A percentile compares a stretch with the other conserved stretches of the same genome.
phyloP scores from a whole-genome alignment of 2,329 filamentous ascomycete species.

The Fusarium cicatricum region DNA sequence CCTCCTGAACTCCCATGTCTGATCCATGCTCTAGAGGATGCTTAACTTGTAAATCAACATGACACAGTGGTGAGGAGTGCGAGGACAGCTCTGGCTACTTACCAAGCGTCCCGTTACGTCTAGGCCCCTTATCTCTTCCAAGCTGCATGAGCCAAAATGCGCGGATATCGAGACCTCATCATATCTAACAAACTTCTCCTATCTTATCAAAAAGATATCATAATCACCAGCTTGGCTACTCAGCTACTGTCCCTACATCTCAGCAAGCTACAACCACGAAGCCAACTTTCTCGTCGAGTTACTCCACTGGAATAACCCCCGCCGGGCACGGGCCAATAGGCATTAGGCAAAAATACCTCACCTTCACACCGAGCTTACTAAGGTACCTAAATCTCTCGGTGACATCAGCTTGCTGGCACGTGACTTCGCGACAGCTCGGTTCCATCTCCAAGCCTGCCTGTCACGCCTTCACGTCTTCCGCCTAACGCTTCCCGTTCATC shows the following conservation, averaged over 20 bases:
- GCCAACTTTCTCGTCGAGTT: too few species aligned
- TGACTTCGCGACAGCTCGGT: slow-evolving; percentile 44
- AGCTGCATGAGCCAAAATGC: too few species aligned
- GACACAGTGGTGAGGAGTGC: too few species aligned
- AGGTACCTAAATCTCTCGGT: slow-evolving; percentile 4
- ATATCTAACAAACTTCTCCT: background rate
- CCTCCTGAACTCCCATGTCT: too few species aligned
- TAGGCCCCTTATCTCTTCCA: too few species aligned
- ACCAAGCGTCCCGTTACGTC: too few species aligned
- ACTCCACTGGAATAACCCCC: background rate
- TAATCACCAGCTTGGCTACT: background rate
- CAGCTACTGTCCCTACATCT: too few species aligned
- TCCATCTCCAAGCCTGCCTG: slow-evolving; percentile 30
- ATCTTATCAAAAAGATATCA: background rate
- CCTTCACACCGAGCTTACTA: slow-evolving; percentile 9
- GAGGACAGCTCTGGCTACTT: too few species aligned
- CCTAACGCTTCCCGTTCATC: slow-evolving; percentile 13
- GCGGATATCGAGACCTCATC: too few species aligned
- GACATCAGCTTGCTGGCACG: slow-evolving; percentile 34
- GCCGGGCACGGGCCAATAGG: background rate
- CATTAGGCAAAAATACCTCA: background rate
- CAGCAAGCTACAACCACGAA: too few species aligned
- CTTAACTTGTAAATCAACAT: too few species aligned
- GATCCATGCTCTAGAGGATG: too few species aligned
- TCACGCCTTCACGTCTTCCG: slow-evolving; percentile 36